phyloP scores from a whole-genome alignment of 768 basidiomycete species.

The Tricholoma flavovirens region DNA sequence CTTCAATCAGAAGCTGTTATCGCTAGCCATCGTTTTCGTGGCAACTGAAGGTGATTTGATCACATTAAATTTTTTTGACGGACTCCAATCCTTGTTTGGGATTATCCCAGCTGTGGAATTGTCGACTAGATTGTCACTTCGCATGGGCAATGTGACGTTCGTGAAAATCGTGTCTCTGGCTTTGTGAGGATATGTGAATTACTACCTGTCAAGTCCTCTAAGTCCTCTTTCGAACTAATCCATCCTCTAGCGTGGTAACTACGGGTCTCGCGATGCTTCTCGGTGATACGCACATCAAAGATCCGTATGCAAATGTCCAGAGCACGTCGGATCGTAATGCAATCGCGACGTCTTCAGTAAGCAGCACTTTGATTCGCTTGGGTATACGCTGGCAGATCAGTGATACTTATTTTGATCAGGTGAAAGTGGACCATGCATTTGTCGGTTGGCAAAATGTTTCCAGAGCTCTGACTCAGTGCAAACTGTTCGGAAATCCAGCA shows the following conservation, averaged over 20 bases:
- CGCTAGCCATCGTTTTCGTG: conserved; percentile 19
- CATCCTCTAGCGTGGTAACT: conserved; percentile 33
- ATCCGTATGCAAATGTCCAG: conserved; percentile 53
- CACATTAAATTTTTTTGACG: neutral
- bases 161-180: conserved; percentile 25
- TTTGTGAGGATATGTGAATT: conserved; percentile 18
- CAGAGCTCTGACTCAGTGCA: conserved; percentile 43
- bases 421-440: conserved; percentile 30
- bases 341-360: conserved; percentile 28
- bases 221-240: neutral
- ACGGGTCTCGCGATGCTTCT: conserved; percentile 54
- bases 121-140: conserved; percentile 32
- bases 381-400: neutral
- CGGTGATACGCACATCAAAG: conserved; percentile 44
- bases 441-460: conserved; percentile 33
- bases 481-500: conserved; percentile 39
- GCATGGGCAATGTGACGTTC: conserved; percentile 25
- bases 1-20: conserved; percentile 21
- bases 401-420: conserved; percentile 15
- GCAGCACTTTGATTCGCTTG: neutral
- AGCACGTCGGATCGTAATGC: conserved; percentile 41
- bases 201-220: too few species aligned
- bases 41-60: conserved; percentile 17
- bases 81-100: neutral
- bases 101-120: conserved; percentile 23